Percentiles rank a stretch among this genome's conserved stretches.
phyloP scores from a whole-genome alignment of 257 asterid species.

The Avicennia marina region DNA sequence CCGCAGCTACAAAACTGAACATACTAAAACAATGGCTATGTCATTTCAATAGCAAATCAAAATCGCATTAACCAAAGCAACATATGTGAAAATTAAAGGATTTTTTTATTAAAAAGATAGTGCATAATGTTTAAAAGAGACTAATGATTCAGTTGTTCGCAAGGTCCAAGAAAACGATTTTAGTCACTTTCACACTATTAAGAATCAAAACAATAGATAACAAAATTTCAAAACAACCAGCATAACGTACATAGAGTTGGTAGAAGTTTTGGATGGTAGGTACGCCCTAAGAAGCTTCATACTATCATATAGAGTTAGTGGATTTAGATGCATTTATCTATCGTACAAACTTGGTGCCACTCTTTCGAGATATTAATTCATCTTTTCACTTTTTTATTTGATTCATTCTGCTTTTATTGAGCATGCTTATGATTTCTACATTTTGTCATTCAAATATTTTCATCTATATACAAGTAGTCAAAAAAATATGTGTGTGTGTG shows the following conservation, averaged over 20 bases:
- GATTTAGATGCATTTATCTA: neutral
- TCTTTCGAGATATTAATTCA: neutral
- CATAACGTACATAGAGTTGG: neutral
- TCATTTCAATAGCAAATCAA: neutral
- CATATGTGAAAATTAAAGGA: no score
- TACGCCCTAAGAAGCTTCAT: conserved; percentile 6
- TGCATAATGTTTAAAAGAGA: neutral
- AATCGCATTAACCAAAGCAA: conserved; percentile 9
- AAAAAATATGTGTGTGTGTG: no score
- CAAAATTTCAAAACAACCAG: neutral
- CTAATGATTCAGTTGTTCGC: neutral
- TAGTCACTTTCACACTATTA: neutral
- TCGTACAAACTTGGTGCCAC: neutral
- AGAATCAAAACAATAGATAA: neutral
- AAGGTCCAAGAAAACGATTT: neutral
- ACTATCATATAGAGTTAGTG: neutral
- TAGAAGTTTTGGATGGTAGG: neutral
- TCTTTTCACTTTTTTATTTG: conserved; percentile 2
- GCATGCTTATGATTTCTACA: conserved; percentile 7
- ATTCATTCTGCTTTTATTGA: neutral
- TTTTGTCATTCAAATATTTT: conserved; percentile 4
- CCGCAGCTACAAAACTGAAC: conserved; percentile 8
- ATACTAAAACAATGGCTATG: neutral
- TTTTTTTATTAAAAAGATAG: no score
- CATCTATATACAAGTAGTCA: no score